These are phyloP conservation scores for Malbranchea zuffiana DNA, from an alignment of 2,329 filamentous ascomycete species.

Conservation along the genomic window DNA sequence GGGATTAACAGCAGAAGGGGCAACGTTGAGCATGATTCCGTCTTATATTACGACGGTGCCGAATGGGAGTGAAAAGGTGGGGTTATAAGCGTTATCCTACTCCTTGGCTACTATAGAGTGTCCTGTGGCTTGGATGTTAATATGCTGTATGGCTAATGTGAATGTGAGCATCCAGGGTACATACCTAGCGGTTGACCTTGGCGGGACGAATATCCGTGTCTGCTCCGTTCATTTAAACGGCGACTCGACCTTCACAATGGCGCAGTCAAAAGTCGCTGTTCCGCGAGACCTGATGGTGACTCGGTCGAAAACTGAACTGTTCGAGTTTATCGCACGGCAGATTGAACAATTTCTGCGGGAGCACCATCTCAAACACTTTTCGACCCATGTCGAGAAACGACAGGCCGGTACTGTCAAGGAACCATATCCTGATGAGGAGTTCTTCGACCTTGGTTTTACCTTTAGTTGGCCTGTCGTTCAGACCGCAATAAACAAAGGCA, in stretches of 20 bases:
- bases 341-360: slow-evolving; percentile 77
- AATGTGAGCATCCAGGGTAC: slow-evolving; percentile 58
- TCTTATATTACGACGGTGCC: slow-evolving; percentile 93
- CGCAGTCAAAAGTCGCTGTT: slow-evolving; percentile 83
- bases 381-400: slow-evolving; percentile 55
- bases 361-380: slow-evolving; percentile 82
- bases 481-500: slow-evolving; percentile 87
- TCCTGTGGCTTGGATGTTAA: too few relatives aligned
- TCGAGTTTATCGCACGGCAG: slow-evolving; percentile 84
- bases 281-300: slow-evolving; percentile 84
- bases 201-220: slow-evolving; percentile 95
- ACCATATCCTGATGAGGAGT: slow-evolving; percentile 57
- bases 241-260: slow-evolving; percentile 88
- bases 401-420: slow-evolving; percentile 48
- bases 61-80: slow-evolving; percentile 93
- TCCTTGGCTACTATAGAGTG: too few relatives aligned
- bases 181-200: slow-evolving; percentile 94
- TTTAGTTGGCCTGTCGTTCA: slow-evolving; percentile 97
- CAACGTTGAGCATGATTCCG: slow-evolving; percentile 87
- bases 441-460: slow-evolving; percentile 94
- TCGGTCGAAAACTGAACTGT: slow-evolving; percentile 74
- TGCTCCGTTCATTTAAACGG: slow-evolving; percentile 91
- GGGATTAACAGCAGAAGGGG: slow-evolving; percentile 65
- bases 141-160: too few relatives aligned
- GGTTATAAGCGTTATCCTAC: too few relatives aligned